Evolutionary conservation across 2,329 filamentous ascomycete species (phyloP).

Genomic region (Diaporthe australafricana): DNA sequence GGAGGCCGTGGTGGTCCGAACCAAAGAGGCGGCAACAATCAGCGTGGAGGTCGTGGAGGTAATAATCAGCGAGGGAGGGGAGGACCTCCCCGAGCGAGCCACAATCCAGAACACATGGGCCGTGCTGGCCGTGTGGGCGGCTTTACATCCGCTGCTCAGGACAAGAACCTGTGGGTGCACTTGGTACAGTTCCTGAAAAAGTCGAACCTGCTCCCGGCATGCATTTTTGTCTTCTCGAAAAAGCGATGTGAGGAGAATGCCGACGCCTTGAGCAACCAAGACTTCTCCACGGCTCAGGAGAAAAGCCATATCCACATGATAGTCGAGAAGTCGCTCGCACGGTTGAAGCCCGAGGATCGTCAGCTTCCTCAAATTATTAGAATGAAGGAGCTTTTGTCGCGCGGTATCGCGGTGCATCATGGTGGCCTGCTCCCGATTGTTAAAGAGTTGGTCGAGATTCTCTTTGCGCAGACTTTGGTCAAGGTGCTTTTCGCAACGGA

Average conservation of each 20-base stretch:
- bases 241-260: slow-evolving; percentile 98
- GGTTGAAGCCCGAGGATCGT: slow-evolving; percentile 90
- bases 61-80: slow-evolving; percentile 68
- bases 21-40: slow-evolving; percentile 60
- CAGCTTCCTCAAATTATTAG: slow-evolving; percentile 92
- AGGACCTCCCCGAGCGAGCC: slow-evolving; percentile 69
- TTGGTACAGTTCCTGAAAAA: slow-evolving; percentile 92
- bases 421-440: slow-evolving; percentile 95
- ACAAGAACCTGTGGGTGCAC: slow-evolving; percentile 97
- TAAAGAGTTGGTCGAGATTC: slow-evolving; percentile 96
- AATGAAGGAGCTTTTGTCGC: slow-evolving; percentile 83
- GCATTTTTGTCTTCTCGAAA: slow-evolving; percentile 99
- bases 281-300: slow-evolving; percentile 92
- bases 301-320: slow-evolving; percentile 99
- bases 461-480: slow-evolving; percentile 94
- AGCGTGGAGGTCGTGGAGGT: slow-evolving; percentile 60
- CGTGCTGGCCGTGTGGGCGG: slow-evolving; percentile 87
- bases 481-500: slow-evolving; percentile 98
- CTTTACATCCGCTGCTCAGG: slow-evolving; percentile 89
- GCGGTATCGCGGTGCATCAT: slow-evolving; percentile 96
- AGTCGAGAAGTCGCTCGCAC: slow-evolving; percentile 92
- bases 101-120: slow-evolving; percentile 86
- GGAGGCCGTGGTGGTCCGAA: slow-evolving; percentile 61
- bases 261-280: slow-evolving; percentile 92
- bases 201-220: slow-evolving; percentile 86